Conservation (phyloP, 83 land plant species). For the Picea mariana region DNA sequence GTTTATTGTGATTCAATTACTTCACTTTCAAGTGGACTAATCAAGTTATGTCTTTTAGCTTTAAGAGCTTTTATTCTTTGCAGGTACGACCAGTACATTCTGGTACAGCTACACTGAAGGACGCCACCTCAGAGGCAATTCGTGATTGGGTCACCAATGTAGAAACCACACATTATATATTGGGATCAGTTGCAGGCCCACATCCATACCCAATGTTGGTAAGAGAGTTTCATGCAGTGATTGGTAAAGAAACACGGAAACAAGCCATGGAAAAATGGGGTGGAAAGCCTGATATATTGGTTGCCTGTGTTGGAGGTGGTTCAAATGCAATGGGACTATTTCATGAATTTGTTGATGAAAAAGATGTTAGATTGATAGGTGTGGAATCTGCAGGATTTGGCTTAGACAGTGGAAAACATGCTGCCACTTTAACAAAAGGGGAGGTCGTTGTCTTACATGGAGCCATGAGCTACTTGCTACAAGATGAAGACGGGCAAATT, state of each 20-base stretch:
- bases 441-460: slow-evolving; percentile 90
- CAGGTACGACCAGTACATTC: not conserved
- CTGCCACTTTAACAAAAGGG: slow-evolving; percentile 87
- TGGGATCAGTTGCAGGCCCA: slow-evolving; percentile 16
- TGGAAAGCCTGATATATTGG: slow-evolving; percentile 14
- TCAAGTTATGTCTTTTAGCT: too few relatives aligned
- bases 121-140: slow-evolving; percentile 22
- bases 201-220: slow-evolving; percentile 32
- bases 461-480: slow-evolving; percentile 92
- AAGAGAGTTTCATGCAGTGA: slow-evolving; percentile 18
- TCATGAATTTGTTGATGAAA: slow-evolving; percentile 20
- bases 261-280: slow-evolving; percentile 28
- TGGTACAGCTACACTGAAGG: slow-evolving; percentile 17
- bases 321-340: slow-evolving; percentile 30
- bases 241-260: slow-evolving; percentile 22
- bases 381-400: slow-evolving; percentile 38
- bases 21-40: too few relatives aligned
- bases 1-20: too few relatives aligned
- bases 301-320: slow-evolving; percentile 27
- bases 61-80: too few relatives aligned
- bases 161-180: slow-evolving; percentile 5
- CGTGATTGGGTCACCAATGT: slow-evolving; percentile 12
- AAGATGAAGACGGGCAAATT: slow-evolving; percentile 91
- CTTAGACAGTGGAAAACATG: slow-evolving; percentile 79
- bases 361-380: slow-evolving; percentile 22